Evolutionary conservation across 768 basidiomycete genomes (phyloP), one percentile per base, ranked within the genome.

Genomic region (Gelatoporia subvermispora): DNA sequence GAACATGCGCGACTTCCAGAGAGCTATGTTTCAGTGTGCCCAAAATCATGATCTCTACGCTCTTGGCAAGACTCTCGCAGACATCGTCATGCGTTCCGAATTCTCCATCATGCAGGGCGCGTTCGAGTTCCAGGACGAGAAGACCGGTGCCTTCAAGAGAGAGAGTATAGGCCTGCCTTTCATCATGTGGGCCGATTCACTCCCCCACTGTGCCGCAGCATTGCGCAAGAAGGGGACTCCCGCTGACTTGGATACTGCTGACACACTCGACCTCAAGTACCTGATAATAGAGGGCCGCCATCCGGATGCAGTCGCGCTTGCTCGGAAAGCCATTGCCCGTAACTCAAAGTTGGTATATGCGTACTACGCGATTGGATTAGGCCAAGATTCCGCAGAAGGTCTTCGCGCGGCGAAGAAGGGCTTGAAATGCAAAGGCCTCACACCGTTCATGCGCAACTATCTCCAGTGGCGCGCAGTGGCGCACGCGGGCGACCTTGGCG

Each of bases 351-450:
- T 77, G 20, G 78, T 77, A 2, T 85, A 84, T 60, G 84, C 77
- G 60, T 81, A 84, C 50, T 84, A 85, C 51, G 78, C 76, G 18
- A 70, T 82, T 49, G 74, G 77, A 0, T 67, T 85, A 21, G 70
- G 72, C 0, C 63, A 70, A 1, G 13, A 31, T 31, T 31, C 28
- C 28, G 7, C 28, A 71, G 83, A 50, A 59, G 82, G 78, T 1
- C 67, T 85, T 20, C 73, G 79, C 8, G 78, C 74, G 1, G 77
- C 80, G 51, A 84, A 85, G 70, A 79, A 85, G 58, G 84, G 84
- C 1, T 52, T 85, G 55, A 82, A 79, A 57, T 76, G 78, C 66
- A 72, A 71, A 49, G 59, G 68, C 15, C 73, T 69, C 11, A 74
- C 81, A 13, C 72, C 77, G 2, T 86, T 84, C 51, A 61, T 85